phyloP scores from a whole-genome alignment of 306 rosid genomes.

The Sechiopsis laciniata region DNA sequence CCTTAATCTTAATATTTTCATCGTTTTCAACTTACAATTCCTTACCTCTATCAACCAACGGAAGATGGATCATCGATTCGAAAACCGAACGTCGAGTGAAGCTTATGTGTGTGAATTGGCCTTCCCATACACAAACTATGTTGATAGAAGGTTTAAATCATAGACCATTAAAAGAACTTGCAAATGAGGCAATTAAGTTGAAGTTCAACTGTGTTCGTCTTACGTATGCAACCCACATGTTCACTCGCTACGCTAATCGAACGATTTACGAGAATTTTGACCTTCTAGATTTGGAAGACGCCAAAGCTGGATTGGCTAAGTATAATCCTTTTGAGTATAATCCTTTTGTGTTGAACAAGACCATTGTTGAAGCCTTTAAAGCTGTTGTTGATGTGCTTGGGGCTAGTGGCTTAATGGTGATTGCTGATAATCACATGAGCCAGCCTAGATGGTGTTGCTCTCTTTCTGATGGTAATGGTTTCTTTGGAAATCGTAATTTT shows the following conservation, averaged over 20 bases:
- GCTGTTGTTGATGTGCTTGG: constrained; percentile 37
- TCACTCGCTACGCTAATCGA: constrained; percentile 32
- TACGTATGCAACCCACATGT: constrained; percentile 45
- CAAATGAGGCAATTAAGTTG: constrained; percentile 5
- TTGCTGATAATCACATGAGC: constrained; percentile 52
- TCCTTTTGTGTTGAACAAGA: constrained; percentile 32
- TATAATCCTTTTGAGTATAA: constrained; percentile 39
- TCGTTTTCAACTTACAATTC: too few species aligned
- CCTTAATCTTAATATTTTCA: too few species aligned
- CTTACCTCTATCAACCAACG: constrained; percentile 35
- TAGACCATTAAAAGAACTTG: constrained; percentile 31
- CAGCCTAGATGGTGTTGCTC: constrained; percentile 52
- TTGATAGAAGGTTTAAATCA: constrained; percentile 40
- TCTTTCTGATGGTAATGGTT: constrained; percentile 47
- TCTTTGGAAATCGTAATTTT: constrained; percentile 41
- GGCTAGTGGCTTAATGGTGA: constrained; percentile 31
- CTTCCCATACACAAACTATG: constrained; percentile 40
- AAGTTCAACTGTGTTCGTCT: constrained; percentile 45
- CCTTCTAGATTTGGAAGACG: constrained; percentile 24
- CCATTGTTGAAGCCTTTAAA: constrained; percentile 34
- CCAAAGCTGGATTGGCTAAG: constrained; percentile 25
- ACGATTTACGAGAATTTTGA: constrained; percentile 22
- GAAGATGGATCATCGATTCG: constrained; percentile 40
- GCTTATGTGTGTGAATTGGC: constrained; percentile 37
- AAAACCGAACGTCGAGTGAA: constrained; percentile 31